A percentile compares a stretch with the other conserved stretches of the same genome.
These are phyloP conservation scores for Rubia peregrina DNA, from an alignment of 305 asterid species.

Conservation along the genomic window DNA sequence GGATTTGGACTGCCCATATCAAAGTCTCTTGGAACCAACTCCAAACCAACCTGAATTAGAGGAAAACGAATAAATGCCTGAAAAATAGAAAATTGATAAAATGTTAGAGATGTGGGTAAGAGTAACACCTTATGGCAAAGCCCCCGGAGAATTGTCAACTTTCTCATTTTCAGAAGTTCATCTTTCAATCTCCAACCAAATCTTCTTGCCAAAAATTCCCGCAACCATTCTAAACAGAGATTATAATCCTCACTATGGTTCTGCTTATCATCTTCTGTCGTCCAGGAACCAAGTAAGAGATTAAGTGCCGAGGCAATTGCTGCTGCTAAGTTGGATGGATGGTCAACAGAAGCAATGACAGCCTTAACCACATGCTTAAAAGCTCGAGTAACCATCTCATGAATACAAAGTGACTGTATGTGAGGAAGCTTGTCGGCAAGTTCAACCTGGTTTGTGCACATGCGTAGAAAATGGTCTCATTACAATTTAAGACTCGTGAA, in stretches of 20 bases:
- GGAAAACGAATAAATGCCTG: constrained; percentile 21
- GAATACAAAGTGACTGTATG: constrained; percentile 94
- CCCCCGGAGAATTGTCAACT: constrained; percentile 85
- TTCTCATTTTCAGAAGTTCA: constrained; percentile 72
- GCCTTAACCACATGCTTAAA: constrained; percentile 93
- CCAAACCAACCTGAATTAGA: constrained; percentile 74
- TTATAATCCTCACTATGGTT: constrained; percentile 27
- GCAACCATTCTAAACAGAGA: constrained; percentile 72
- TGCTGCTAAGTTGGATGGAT: constrained; percentile 51
- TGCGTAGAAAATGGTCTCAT: not conserved
- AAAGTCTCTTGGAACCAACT: constrained; percentile 85
- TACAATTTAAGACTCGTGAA: not conserved
- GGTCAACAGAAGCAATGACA: constrained; percentile 78
- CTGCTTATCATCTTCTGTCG: constrained; percentile 31
- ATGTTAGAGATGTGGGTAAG: constrained; percentile 20
- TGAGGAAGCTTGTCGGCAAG: constrained; percentile 98
- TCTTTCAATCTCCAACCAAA: constrained; percentile 77
- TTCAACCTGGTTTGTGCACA: constrained; percentile 64
- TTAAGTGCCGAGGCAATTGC: constrained; percentile 77
- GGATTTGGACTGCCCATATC: constrained; percentile 82
- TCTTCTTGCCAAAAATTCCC: constrained; percentile 56
- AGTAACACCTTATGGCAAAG: constrained; percentile 86
- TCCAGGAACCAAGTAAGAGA: constrained; percentile 74
- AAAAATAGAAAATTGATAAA: constrained; percentile 18
- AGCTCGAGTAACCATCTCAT: constrained; percentile 99